phyloP scores from a whole-genome alignment of 306 rosid genomes.

The Ziziphus jujuba region DNA sequence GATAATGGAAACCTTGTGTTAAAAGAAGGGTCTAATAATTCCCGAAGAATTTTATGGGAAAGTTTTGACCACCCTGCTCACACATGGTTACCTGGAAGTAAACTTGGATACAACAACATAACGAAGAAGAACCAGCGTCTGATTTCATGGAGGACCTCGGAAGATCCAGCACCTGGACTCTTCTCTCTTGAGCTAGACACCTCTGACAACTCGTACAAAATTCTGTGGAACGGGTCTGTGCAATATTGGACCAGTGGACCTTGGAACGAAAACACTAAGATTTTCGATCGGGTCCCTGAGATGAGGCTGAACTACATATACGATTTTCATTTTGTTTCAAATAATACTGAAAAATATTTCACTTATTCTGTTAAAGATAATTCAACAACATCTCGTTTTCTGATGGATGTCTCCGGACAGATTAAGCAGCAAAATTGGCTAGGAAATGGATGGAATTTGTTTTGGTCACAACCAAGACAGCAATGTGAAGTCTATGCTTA shows the following conservation, averaged over 20 bases:
- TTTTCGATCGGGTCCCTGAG: conserved; percentile 49
- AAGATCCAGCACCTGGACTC: conserved; percentile 15
- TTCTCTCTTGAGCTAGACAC: conserved; percentile 28
- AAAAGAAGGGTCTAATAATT: conserved; percentile 4
- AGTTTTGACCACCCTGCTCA: conserved; percentile 44
- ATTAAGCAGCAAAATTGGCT: neutral
- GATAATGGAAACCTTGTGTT: conserved; percentile 57
- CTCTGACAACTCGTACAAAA: conserved; percentile 11
- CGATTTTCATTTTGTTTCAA: conserved; percentile 36
- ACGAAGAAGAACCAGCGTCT: neutral
- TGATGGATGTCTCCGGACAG: conserved; percentile 30
- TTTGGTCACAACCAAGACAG: conserved; percentile 50
- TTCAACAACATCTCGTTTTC: conserved; percentile 13
- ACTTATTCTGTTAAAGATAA: conserved; percentile 35
- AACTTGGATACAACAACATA: conserved; percentile 15
- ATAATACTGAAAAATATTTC: conserved; percentile 51
- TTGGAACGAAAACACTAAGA: conserved; percentile 37
- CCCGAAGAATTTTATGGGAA: conserved; percentile 31
- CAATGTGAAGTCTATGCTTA: conserved; percentile 46
- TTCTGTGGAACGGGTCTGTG: conserved; percentile 42
- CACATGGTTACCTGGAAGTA: conserved; percentile 37
- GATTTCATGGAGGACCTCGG: conserved; percentile 7
- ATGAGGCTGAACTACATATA: conserved; percentile 39
- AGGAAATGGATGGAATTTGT: conserved; percentile 31
- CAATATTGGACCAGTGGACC: conserved; percentile 43